phyloP scores from a whole-genome alignment of 768 basidiomycete genomes.

The Candolleomyces aberdarensis region DNA sequence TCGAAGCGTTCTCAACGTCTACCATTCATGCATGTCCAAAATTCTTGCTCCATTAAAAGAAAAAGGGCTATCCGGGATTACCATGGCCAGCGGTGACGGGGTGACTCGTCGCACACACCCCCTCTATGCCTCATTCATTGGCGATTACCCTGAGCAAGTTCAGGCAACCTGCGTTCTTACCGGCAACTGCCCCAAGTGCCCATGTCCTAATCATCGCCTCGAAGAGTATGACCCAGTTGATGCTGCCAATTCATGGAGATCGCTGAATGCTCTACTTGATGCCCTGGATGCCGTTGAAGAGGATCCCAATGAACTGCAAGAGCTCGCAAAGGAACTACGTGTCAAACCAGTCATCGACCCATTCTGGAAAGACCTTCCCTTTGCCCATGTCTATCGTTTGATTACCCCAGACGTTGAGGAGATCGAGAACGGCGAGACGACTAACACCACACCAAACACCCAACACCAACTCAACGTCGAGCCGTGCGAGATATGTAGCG shows the following conservation, averaged over 20 bases:
- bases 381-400: constrained; percentile 34
- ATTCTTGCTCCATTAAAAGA: too few species aligned
- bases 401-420: constrained; percentile 47
- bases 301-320: too few species aligned
- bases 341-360: constrained; percentile 29
- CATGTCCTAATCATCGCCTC: too few species aligned
- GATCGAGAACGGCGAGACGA: too few species aligned
- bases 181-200: constrained; percentile 27
- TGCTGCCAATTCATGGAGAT: too few species aligned
- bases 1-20: constrained; percentile 25
- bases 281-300: constrained; percentile 23
- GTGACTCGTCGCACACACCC: constrained; percentile 26
- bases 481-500: too few species aligned
- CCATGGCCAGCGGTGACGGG: constrained; percentile 33
- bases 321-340: constrained; percentile 8
- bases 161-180: constrained; percentile 27
- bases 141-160: constrained; percentile 45
- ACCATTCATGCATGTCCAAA: constrained; percentile 35
- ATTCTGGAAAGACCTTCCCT: constrained; percentile 42
- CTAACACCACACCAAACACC: too few species aligned
- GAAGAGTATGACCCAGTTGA: too few species aligned
- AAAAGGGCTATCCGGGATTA: constrained; percentile 13
- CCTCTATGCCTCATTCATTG: constrained; percentile 36
- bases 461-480: too few species aligned
- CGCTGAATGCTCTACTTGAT: too few species aligned